phyloP scores from a whole-genome alignment of 495 filamentous ascomycete species.

The Clohesyomyces aquaticus region DNA sequence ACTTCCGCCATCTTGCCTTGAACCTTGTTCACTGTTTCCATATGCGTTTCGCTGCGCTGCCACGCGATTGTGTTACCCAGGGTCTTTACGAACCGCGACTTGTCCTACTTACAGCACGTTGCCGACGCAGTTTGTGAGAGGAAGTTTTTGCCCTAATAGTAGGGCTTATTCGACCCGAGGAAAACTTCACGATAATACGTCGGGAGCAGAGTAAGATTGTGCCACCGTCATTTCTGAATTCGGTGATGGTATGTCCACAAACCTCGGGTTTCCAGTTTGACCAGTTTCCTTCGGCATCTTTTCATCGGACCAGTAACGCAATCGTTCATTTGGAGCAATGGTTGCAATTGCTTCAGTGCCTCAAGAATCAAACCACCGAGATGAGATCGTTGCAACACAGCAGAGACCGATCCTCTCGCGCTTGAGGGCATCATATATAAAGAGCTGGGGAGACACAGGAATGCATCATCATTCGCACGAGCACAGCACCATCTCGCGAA shows the following conservation, averaged over 20 bases:
- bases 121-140: slow-evolving; percentile 23
- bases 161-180: not conserved
- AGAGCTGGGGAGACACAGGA: slow-evolving; percentile 15
- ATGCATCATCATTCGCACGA: slow-evolving; percentile 22
- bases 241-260: not conserved
- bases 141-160: not conserved
- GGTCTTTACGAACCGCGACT: slow-evolving; percentile 10
- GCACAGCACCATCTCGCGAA: not conserved
- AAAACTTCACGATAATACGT: slow-evolving; percentile 1
- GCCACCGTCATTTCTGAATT: slow-evolving; percentile 4
- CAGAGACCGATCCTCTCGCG: not conserved
- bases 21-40: not conserved
- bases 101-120: slow-evolving; percentile 10
- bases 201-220: slow-evolving; percentile 4
- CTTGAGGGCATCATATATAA: slow-evolving; percentile 23
- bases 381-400: not conserved
- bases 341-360: slow-evolving; percentile 17
- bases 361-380: slow-evolving; percentile 13
- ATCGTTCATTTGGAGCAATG: not conserved
- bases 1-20: not conserved
- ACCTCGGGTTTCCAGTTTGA: slow-evolving; percentile 15
- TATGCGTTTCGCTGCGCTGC: slow-evolving; percentile 8
- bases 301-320: slow-evolving; percentile 32
- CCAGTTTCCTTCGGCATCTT: slow-evolving; percentile 11
- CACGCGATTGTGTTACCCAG: slow-evolving; percentile 36